Conservation (phyloP, 768 basidiomycete species). For the Calocybe gangraenosa region DNA sequence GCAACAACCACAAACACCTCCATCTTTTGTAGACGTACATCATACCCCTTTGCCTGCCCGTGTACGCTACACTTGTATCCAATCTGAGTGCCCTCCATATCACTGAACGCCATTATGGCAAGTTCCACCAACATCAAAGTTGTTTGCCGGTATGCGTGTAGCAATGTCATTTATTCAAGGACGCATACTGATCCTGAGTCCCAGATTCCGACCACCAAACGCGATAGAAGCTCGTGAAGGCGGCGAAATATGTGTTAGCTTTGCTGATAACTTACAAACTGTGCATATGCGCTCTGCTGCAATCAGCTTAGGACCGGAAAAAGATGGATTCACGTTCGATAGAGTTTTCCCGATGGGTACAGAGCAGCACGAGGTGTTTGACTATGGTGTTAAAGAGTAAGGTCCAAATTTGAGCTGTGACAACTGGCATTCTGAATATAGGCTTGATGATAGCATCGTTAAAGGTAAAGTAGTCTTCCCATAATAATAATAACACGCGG, state of each 20-base stretch:
- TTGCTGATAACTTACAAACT: slow-evolving; percentile 82
- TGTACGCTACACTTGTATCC: slow-evolving; percentile 7
- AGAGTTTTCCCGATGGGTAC: slow-evolving; percentile 92
- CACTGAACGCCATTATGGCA: slow-evolving; percentile 42
- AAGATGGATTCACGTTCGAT: slow-evolving; percentile 97
- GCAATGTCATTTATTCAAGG: slow-evolving; percentile 6
- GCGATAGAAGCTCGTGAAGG: slow-evolving; percentile 85
- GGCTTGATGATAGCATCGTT: slow-evolving; percentile 60
- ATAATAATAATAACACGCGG: slow-evolving; percentile 2
- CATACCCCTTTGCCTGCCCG: slow-evolving; percentile 10
- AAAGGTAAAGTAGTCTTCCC: slow-evolving; percentile 53
- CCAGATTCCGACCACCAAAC: slow-evolving; percentile 93
- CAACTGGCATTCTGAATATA: slow-evolving; percentile 18
- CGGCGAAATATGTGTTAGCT: slow-evolving; percentile 84
- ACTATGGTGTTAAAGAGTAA: slow-evolving; percentile 97
- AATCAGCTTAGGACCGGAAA: slow-evolving; percentile 79
- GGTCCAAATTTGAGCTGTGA: slow-evolving; percentile 26
- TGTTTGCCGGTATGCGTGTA: slow-evolving; percentile 83
- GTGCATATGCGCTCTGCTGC: slow-evolving; percentile 74
- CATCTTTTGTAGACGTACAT: slow-evolving; percentile 15
- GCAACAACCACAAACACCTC: slow-evolving; percentile 24
- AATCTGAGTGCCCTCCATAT: slow-evolving; percentile 15
- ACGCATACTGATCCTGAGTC: slow-evolving; percentile 10
- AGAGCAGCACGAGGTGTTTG: slow-evolving; percentile 91
- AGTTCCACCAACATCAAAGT: slow-evolving; percentile 95